Percentiles rank a stretch among this genome's conserved stretches.
These are phyloP conservation scores for Luvunga scandens DNA, from an alignment of 345 rosid genomes.

Conservation along the genomic window DNA sequence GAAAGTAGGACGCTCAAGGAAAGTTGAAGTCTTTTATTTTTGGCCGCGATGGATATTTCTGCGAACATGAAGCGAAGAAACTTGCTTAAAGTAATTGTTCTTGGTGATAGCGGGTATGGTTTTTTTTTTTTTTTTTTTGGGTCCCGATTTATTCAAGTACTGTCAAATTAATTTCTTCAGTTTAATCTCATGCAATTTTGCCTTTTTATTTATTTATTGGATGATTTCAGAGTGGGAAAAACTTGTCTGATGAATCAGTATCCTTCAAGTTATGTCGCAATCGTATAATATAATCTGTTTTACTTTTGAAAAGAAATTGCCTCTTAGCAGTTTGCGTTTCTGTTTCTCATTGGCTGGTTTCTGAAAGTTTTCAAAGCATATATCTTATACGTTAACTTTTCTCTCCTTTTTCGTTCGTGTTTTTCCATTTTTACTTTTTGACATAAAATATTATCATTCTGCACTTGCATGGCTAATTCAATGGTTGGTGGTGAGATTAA, in stretches of 20 bases:
- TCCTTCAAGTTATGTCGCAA: slow-evolving; percentile 27
- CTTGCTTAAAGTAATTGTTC: slow-evolving; percentile 81
- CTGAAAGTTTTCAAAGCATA: too few species aligned
- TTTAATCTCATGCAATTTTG: not conserved
- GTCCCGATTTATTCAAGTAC: not conserved
- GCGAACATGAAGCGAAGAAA: slow-evolving; percentile 56
- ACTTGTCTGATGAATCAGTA: slow-evolving; percentile 92
- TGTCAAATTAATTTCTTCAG: not conserved
- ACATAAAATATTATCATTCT: too few species aligned
- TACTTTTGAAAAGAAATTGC: not conserved
- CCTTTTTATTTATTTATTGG: not conserved
- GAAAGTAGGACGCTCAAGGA: not conserved
- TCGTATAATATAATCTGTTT: not conserved
- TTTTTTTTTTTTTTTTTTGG: too few species aligned
- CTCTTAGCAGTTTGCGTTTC: too few species aligned
- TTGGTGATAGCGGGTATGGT: slow-evolving; percentile 82
- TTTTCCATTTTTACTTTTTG: too few species aligned
- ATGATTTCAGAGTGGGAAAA: slow-evolving; percentile 76
- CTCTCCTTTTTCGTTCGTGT: too few species aligned
- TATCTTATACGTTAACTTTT: too few species aligned
- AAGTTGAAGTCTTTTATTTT: not conserved
- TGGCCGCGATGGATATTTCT: slow-evolving; percentile 36
- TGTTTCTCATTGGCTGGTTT: too few species aligned
- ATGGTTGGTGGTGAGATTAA: too few species aligned
- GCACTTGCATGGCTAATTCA: too few species aligned